Conservation (phyloP, 169 alveolate genomes). For the Eimeria tenella region DNA sequence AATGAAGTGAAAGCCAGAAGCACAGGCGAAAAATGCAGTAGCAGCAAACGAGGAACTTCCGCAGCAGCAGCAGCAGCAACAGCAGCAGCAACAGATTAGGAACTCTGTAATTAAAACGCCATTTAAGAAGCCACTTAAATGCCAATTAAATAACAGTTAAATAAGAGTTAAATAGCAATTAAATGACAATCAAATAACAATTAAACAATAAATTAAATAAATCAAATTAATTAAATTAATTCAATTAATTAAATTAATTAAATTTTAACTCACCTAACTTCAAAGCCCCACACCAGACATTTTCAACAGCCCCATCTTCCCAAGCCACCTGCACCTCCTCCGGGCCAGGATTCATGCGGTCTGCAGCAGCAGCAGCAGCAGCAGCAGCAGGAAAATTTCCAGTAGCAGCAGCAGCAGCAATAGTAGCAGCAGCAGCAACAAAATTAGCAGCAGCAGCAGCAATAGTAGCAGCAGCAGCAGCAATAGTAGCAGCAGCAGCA, state of each 20-base stretch:
- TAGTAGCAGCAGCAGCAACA: not conserved
- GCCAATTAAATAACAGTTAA: no score
- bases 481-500: not conserved
- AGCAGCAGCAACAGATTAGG: not conserved
- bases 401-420: not conserved
- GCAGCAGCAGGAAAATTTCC: not conserved
- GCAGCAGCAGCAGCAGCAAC: not conserved
- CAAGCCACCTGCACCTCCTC: constrained; percentile 66
- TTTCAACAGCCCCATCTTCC: constrained; percentile 65
- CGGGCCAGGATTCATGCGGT: constrained; percentile 40
- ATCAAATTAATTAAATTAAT: no score
- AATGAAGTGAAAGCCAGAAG: not conserved
- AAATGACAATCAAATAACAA: no score
- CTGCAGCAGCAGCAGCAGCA: not conserved
- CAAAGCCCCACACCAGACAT: not conserved
- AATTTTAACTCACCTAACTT: not conserved
- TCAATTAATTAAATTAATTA: no score
- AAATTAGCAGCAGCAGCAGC: not conserved
- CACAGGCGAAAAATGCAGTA: not conserved
- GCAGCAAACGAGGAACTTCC: not conserved
- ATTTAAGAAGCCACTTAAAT: no score
- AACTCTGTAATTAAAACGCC: no score
- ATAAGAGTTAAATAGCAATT: no score
- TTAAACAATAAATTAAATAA: no score
- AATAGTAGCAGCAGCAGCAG: not conserved